These are phyloP conservation scores for Pythium graminicola DNA, from an alignment of 352 stramenopile species.

Conservation along the genomic window DNA sequence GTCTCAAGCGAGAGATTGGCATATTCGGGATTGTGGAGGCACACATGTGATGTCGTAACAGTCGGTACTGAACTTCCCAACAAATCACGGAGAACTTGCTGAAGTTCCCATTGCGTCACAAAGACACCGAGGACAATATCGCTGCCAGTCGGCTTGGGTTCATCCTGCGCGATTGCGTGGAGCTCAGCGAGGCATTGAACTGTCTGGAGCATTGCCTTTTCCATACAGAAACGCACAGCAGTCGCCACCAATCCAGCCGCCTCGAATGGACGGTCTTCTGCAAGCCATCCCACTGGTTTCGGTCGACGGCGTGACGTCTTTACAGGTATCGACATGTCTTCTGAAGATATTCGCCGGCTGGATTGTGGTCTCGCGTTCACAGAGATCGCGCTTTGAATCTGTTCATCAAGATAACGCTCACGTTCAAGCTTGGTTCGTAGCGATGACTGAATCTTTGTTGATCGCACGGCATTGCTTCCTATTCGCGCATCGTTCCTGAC, in stretches of 20 bases:
- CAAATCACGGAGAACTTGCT: conserved; percentile 34
- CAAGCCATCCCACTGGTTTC: conserved; percentile 1
- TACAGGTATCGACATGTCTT: background rate
- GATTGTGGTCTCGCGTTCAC: background rate
- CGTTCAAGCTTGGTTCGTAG: conserved; percentile 32
- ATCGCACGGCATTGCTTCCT: background rate
- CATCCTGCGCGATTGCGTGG: conserved; percentile 25
- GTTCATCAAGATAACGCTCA: conserved; percentile 36
- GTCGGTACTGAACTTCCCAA: too few relatives aligned
- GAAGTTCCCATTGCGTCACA: conserved; percentile 52
- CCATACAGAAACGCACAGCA: conserved; percentile 42
- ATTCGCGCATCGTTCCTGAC: too few relatives aligned
- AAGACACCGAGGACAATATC: conserved; percentile 31
- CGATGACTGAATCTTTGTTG: conserved; percentile 1
- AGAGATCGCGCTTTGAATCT: conserved; percentile 23
- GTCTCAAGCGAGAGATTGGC: conserved; percentile 12
- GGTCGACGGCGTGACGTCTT: background rate
- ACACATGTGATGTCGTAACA: conserved; percentile 1
- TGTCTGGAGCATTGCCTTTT: conserved; percentile 40
- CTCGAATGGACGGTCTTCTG: conserved; percentile 29
- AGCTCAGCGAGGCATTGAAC: conserved; percentile 38
- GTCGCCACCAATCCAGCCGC: conserved; percentile 39
- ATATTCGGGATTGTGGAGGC: conserved; percentile 19
- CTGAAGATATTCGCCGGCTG: too few relatives aligned
- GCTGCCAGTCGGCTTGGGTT: conserved; percentile 1